Evolutionary conservation across 2,329 filamentous ascomycete genomes (phyloP).

Genomic region (Tolypocladium nubicola): DNA sequence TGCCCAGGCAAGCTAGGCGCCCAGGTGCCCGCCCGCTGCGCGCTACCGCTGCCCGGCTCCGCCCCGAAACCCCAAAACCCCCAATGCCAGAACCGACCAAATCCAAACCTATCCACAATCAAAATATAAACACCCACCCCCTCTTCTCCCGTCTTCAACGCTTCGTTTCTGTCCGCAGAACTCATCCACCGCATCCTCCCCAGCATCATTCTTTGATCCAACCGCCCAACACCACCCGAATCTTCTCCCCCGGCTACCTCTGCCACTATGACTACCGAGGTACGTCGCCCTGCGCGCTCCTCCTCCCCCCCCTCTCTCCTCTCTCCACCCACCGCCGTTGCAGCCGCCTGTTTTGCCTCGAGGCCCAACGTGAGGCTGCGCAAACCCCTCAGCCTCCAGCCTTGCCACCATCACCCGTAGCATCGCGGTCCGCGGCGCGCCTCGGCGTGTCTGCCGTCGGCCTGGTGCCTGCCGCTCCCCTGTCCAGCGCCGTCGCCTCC

Average conservation of each 20-base stretch:
- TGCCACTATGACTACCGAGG: constrained; percentile 22
- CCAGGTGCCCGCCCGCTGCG: not conserved
- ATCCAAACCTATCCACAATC: constrained; percentile 15
- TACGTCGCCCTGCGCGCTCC: constrained; percentile 11
- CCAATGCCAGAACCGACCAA: constrained; percentile 8
- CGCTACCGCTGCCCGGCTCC: not conserved
- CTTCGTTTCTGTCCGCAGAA: constrained; percentile 10
- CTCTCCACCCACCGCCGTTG: constrained; percentile 3
- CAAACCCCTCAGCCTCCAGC: not conserved
- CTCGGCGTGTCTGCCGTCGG: not conserved
- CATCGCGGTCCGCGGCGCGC: not conserved
- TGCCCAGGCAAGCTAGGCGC: not conserved
- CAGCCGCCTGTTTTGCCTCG: not conserved
- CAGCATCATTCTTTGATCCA: constrained; percentile 9
- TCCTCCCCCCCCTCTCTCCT: constrained; percentile 1
- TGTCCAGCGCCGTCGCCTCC: not conserved
- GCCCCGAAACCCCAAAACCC: constrained; percentile 5
- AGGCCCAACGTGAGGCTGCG: not conserved
- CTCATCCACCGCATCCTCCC: constrained; percentile 11
- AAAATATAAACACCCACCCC: constrained; percentile 20
- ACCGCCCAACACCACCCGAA: not conserved
- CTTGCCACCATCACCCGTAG: not conserved
- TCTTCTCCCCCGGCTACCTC: not conserved
- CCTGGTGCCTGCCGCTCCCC: not conserved
- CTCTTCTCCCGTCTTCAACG: constrained; percentile 14